phyloP scores from a whole-genome alignment of 1,139 yeast genomes.

The Yamadazyma trypodendri region DNA sequence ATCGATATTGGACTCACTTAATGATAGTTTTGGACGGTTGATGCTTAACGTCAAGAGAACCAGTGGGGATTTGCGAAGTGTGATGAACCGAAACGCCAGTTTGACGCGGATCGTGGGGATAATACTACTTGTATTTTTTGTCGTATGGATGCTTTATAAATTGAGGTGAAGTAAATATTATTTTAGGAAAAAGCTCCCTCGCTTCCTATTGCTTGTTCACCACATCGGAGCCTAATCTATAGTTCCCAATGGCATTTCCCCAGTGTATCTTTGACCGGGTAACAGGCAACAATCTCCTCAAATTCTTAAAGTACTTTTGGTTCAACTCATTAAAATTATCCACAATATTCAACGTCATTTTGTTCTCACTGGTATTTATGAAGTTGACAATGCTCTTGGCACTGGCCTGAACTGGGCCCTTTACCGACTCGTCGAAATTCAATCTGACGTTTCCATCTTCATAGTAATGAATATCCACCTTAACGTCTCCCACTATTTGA shows the following conservation, averaged over 20 bases:
- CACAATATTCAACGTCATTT: slow-evolving; percentile 59
- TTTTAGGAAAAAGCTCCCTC: no score
- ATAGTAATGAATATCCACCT: slow-evolving; percentile 82
- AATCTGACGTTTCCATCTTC: slow-evolving; percentile 95
- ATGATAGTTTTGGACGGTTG: slow-evolving; percentile 60
- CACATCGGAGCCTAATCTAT: slow-evolving; percentile 84
- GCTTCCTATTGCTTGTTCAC: background rate
- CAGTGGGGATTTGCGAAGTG: slow-evolving; percentile 59
- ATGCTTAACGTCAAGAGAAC: slow-evolving; percentile 63
- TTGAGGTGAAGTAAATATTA: slow-evolving; percentile 27
- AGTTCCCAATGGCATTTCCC: slow-evolving; percentile 92
- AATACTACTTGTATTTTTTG: slow-evolving; percentile 60
- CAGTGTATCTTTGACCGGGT: slow-evolving; percentile 90
- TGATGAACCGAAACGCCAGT: slow-evolving; percentile 46
- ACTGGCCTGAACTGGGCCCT: slow-evolving; percentile 16
- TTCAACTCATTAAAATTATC: slow-evolving; percentile 69
- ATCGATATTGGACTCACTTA: slow-evolving; percentile 54
- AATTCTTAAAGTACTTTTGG: slow-evolving; percentile 75
- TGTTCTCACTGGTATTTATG: slow-evolving; percentile 60
- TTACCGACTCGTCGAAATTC: slow-evolving; percentile 49
- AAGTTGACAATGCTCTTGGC: slow-evolving; percentile 44
- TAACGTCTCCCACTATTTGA: slow-evolving; percentile 51
- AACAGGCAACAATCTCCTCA: slow-evolving; percentile 89
- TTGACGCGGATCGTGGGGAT: slow-evolving; percentile 40
- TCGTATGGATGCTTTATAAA: slow-evolving; percentile 66